Percentiles rank a stretch among this genome's conserved stretches.
Conservation (phyloP, 306 rosid species). For the Quercus suber region DNA sequence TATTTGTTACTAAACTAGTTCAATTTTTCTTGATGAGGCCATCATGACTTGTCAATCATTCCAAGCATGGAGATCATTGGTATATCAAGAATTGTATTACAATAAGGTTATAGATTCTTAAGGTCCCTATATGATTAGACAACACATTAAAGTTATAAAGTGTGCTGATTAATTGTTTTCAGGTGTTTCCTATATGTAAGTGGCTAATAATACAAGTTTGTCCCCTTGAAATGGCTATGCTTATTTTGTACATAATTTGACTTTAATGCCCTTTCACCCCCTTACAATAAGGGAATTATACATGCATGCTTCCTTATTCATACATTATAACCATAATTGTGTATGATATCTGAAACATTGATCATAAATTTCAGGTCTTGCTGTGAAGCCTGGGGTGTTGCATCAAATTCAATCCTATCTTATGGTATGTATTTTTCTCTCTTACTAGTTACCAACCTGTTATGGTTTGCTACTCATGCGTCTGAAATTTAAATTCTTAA, state of each 20-base stretch:
- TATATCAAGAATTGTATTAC: not conserved
- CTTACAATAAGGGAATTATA: not conserved
- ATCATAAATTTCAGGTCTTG: conserved; percentile 63
- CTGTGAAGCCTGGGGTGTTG: conserved; percentile 74
- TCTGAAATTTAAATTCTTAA: conserved; percentile 19
- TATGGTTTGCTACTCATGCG: conserved; percentile 15
- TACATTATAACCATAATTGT: not conserved
- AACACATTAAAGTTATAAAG: not conserved
- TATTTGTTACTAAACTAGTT: not conserved
- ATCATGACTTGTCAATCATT: not conserved
- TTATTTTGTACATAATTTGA: not conserved
- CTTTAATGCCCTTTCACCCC: not conserved
- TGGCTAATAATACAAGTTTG: not conserved
- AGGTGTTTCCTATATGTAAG: not conserved
- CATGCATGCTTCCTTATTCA: not conserved
- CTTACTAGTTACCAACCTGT: conserved; percentile 6
- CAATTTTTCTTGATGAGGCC: too few relatives aligned
- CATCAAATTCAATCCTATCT: conserved; percentile 62
- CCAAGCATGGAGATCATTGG: not conserved
- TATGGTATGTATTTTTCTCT: conserved; percentile 51
- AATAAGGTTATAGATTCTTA: not conserved
- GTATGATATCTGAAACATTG: conserved; percentile 14
- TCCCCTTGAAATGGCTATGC: conserved; percentile 10
- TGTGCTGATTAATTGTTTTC: not conserved
- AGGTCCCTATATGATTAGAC: too few relatives aligned